Percentiles rank a stretch among this genome's conserved stretches.
Evolutionary conservation across 306 rosid species (phyloP).

Genomic region (Potentilla sterilis): DNA sequence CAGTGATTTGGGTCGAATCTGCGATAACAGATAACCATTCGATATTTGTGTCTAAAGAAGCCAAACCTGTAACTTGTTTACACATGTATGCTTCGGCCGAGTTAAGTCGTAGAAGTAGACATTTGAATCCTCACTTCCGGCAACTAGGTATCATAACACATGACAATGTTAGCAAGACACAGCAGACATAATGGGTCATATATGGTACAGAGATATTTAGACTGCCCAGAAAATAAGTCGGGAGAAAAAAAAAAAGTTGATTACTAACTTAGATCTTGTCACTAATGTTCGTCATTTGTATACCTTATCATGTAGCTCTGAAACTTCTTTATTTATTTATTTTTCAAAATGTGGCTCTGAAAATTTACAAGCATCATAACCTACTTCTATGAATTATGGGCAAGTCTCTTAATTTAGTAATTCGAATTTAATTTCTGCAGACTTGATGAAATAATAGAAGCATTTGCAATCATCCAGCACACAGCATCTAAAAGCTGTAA

Average conservation of each 20-base stretch:
- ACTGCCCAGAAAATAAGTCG: neutral
- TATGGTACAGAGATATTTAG: neutral
- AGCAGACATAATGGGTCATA: neutral
- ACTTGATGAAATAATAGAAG: neutral
- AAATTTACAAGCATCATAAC: neutral
- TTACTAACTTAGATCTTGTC: neutral
- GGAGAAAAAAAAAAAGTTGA: neutral
- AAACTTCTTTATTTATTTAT: neutral
- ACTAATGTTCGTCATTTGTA: neutral
- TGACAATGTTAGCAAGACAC: conserved; percentile 33
- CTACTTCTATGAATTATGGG: too few species aligned
- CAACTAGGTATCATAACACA: conserved; percentile 47
- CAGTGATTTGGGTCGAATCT: conserved; percentile 24
- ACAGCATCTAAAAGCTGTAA: neutral
- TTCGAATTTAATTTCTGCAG: neutral
- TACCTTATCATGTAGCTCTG: neutral
- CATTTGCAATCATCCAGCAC: neutral
- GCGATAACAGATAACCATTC: conserved; percentile 6
- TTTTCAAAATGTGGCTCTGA: neutral
- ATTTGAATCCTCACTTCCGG: conserved; percentile 98
- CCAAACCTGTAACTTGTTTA: conserved; percentile 91
- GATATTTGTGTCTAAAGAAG: conserved; percentile 12
- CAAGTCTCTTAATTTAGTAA: neutral
- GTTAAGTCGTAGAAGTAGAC: conserved; percentile 96
- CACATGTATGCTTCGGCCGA: conserved; percentile 87